Conservation (phyloP, 805 yeast genomes). For the Cyberlindnera mycetangii region DNA sequence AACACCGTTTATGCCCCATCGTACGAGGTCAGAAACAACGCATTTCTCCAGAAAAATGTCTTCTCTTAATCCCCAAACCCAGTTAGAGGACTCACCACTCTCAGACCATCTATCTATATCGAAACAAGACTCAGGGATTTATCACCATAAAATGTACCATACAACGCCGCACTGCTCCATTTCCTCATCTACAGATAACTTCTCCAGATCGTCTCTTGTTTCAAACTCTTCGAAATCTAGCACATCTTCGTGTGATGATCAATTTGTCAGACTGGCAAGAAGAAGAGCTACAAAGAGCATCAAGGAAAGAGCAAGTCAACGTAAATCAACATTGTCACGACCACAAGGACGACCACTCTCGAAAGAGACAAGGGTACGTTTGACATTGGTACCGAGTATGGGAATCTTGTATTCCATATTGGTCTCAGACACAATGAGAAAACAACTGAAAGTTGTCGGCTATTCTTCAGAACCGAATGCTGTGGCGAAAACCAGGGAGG, state of each 20-base stretch:
- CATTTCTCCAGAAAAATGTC: neutral
- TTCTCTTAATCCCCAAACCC: neutral
- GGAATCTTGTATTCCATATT: conserved; percentile 42
- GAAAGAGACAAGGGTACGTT: conserved; percentile 47
- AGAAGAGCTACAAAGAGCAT: conserved; percentile 23
- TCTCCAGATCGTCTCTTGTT: neutral
- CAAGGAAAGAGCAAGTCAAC: conserved; percentile 20
- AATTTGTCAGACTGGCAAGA: conserved; percentile 27
- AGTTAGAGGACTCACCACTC: neutral
- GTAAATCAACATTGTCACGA: conserved; percentile 16
- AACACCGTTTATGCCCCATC: neutral
- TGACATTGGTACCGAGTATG: conserved; percentile 45
- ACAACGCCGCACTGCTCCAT: neutral
- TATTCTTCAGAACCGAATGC: conserved; percentile 15
- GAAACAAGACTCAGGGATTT: neutral
- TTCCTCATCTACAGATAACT: conserved; percentile 2
- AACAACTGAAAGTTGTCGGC: conserved; percentile 25
- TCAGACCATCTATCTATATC: neutral
- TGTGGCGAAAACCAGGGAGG: conserved; percentile 17
- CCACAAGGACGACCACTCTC: conserved; percentile 44
- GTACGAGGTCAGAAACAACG: neutral
- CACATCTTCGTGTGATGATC: conserved; percentile 10
- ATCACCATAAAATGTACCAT: neutral
- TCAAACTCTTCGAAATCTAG: conserved; percentile 5
- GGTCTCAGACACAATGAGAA: conserved; percentile 30